A percentile compares a stretch with the other conserved stretches of the same genome.
These are phyloP conservation scores for Exophiala sideris DNA, from an alignment of 2,329 filamentous ascomycete genomes.

Conservation along the genomic window DNA sequence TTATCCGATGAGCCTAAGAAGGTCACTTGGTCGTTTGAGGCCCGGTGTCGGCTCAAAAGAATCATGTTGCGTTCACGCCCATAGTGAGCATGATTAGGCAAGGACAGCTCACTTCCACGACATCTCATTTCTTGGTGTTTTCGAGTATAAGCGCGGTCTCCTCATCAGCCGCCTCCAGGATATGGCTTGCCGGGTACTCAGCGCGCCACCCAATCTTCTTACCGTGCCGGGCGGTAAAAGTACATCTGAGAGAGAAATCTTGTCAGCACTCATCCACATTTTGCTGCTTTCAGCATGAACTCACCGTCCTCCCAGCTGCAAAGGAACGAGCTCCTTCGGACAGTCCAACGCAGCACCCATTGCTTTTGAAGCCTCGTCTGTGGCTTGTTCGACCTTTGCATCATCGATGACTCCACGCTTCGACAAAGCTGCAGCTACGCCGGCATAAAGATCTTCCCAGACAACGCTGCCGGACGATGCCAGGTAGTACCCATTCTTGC, in stretches of 20 bases:
- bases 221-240: background rate
- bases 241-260: background rate
- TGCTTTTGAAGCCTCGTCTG: conserved; percentile 35
- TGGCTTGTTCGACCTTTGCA: conserved; percentile 36
- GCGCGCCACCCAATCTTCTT: background rate
- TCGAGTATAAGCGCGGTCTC: background rate
- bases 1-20: too few species aligned
- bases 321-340: conserved; percentile 36
- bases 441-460: conserved; percentile 52
- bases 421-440: conserved; percentile 43
- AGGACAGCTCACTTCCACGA: background rate
- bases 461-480: conserved; percentile 48
- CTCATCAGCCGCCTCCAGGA: background rate
- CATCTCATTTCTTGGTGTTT: background rate
- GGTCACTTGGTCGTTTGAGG: too few species aligned
- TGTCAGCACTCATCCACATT: too few species aligned
- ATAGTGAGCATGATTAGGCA: too few species aligned
- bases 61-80: too few species aligned
- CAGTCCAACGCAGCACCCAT: conserved; percentile 43
- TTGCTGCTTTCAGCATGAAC: conserved; percentile 16
- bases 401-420: conserved; percentile 41
- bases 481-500: conserved; percentile 50
- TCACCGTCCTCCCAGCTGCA: conserved; percentile 46
- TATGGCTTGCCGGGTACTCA: background rate
- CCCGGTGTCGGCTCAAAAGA: too few species aligned